A percentile compares a stretch with the other conserved stretches of the same genome.
These are phyloP conservation scores for Capronia americana DNA, from an alignment of 2,329 filamentous ascomycete genomes.

Conservation along the genomic window DNA sequence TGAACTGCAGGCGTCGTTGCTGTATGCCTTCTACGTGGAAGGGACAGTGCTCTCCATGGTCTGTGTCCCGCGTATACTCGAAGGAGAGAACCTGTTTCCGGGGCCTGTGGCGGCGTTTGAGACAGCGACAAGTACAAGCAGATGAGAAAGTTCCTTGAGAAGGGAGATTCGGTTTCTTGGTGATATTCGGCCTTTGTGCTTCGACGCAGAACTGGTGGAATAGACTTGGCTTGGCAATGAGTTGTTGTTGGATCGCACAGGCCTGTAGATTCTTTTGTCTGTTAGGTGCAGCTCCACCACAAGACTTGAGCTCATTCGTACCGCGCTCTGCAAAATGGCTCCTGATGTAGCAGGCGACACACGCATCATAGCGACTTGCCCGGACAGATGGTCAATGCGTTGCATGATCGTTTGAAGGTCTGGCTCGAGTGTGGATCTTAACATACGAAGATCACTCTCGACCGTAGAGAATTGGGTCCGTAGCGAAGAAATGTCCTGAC, in stretches of 20 bases:
- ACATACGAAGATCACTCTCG: neutral
- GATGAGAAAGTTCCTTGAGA: neutral
- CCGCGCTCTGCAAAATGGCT: neutral
- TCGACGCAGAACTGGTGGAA: slow-evolving; percentile 9
- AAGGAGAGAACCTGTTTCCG: neutral
- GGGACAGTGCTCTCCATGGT: slow-evolving; percentile 7
- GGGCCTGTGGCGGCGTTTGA: neutral
- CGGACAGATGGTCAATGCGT: neutral
- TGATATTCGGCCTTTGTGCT: neutral
- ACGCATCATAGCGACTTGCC: neutral
- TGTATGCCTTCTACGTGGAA: neutral
- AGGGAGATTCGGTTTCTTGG: neutral
- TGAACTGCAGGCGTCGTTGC: neutral
- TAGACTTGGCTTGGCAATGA: slow-evolving; percentile 16
- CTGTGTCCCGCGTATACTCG: neutral
- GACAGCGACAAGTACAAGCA: neutral
- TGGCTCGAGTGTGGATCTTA: slow-evolving; percentile 7
- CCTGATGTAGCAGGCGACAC: neutral
- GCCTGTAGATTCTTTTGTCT: slow-evolving; percentile 1
- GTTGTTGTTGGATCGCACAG: slow-evolving; percentile 4
- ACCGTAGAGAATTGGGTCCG: neutral
- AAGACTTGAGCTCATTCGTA: neutral
- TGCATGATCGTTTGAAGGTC: neutral
- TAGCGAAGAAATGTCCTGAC: slow-evolving; percentile 3
- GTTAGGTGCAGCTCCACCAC: neutral